Evolutionary conservation across 2,329 filamentous ascomycete species (phyloP).

Genomic region (Cryphonectria parasitica): DNA sequence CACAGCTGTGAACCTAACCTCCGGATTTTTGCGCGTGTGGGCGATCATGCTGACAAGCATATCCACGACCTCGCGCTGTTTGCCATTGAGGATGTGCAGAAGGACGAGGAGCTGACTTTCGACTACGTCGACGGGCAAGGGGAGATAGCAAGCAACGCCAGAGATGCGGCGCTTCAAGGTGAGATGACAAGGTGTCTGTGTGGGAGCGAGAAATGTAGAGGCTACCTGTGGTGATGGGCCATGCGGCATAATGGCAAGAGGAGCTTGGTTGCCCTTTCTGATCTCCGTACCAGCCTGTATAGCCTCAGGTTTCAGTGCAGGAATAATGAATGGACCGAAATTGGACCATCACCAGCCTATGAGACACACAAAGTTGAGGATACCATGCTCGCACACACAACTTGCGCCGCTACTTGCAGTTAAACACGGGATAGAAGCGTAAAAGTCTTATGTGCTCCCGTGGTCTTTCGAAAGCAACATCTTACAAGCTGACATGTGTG

Average conservation of each 20-base stretch:
- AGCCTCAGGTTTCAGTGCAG: neutral
- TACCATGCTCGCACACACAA: neutral
- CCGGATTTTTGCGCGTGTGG: constrained; percentile 77
- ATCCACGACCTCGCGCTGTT: constrained; percentile 81
- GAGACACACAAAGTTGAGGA: no score
- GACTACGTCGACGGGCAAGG: constrained; percentile 74
- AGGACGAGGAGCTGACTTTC: constrained; percentile 74
- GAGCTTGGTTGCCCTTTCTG: neutral
- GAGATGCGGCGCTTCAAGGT: constrained; percentile 51
- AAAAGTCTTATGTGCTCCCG: neutral
- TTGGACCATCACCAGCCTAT: neutral
- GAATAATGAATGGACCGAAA: neutral
- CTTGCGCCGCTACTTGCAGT: neutral
- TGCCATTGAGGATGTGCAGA: constrained; percentile 66
- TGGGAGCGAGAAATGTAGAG: constrained; percentile 67
- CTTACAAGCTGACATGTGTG: neutral
- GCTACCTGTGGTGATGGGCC: constrained; percentile 65
- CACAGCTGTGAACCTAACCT: constrained; percentile 81
- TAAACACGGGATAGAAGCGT: neutral
- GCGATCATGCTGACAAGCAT: constrained; percentile 73
- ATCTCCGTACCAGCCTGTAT: neutral
- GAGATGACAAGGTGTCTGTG: constrained; percentile 67
- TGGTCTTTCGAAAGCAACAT: neutral
- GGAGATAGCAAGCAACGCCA: constrained; percentile 51
- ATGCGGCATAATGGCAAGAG: neutral